Evolutionary conservation across 768 basidiomycete genomes (phyloP), one percentile per base, ranked within the genome.

Genomic region (Boletus barrowsii): DNA sequence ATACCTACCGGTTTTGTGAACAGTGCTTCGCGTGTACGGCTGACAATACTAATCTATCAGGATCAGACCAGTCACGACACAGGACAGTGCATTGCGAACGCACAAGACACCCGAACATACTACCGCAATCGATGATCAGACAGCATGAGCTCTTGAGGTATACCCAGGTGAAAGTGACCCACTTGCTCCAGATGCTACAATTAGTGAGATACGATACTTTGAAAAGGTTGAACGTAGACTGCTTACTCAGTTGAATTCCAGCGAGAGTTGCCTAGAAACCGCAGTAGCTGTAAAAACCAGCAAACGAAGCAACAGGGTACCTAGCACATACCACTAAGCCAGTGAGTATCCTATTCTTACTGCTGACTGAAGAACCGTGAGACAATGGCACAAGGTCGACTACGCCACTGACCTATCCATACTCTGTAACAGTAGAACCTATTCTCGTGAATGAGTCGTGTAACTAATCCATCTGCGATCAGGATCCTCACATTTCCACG

Each of bases 381-480:
- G 42, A 10, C 22, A 11, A 44, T 30, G 10, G 10, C 22, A 13
- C 4, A 35, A 11, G 11, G 39, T 13, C 8, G 13, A 24, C 32
- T 14, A 8, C 26, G 22, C 3, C 17, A 41, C 54, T 13, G 17
- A 55, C 54, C 49, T 42, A 45, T 26, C 47, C 47, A 47, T 10
- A 47, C 33, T 26, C 46, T 37, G 46, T 47, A 17, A 15, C 46
- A 47, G 37, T 55, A 55, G n/a, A 55, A 55, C 35, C 54, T 55
- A 20, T 40, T 17, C 1, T 24, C 11, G 10, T 17, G 15, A 20
- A n/a, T 49, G 24, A 40, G 15, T 44, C 5, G 22, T 24, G 22
- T 32, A 40, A 26, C 13, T 18, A 36, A 44, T 17, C 22, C 2
- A 20, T 18, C 4, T 3, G 29, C 13, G n/a, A 30, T n/a, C 6